Percentiles rank a stretch among this genome's conserved stretches.
These are phyloP conservation scores for Sporobolomyces pararoseus DNA, from an alignment of 768 basidiomycete species.

Conservation along the genomic window DNA sequence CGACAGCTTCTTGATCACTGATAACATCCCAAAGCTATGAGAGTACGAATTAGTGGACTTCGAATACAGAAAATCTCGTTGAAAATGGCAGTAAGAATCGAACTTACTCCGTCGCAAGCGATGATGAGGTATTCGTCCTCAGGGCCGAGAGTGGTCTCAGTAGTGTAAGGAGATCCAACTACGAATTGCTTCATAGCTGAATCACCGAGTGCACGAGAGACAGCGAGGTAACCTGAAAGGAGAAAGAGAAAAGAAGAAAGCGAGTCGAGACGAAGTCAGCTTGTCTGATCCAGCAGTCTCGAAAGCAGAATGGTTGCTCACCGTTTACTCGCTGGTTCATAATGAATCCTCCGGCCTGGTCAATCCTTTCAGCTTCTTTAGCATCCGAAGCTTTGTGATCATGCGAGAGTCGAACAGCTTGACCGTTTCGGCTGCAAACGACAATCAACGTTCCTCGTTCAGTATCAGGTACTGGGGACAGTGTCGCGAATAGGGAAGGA, in stretches of 20 bases:
- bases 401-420: conserved; percentile 91
- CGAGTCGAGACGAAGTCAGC: neutral
- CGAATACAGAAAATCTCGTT: neutral
- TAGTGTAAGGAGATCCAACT: conserved; percentile 95
- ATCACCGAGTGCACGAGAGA: conserved; percentile 94
- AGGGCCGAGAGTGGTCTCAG: conserved; percentile 82
- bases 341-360: conserved; percentile 95
- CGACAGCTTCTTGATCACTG: conserved; percentile 83
- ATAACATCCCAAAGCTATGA: conserved; percentile 91
- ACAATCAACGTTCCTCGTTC: neutral
- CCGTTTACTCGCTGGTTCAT: conserved; percentile 98
- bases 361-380: conserved; percentile 95
- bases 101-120: conserved; percentile 92
- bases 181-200: conserved; percentile 99
- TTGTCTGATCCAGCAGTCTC: too few relatives aligned
- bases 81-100: neutral
- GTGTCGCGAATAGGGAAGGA: neutral
- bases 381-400: conserved; percentile 98
- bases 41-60: neutral
- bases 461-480: too few relatives aligned
- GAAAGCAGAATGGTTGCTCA: conserved; percentile 26
- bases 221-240: conserved; percentile 81
- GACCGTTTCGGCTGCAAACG: conserved; percentile 63
- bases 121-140: conserved; percentile 92
- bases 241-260: conserved; percentile 74